These are phyloP conservation scores for Globisporangium echinulatum DNA, from an alignment of 352 stramenopile species.

Conservation along the genomic window DNA sequence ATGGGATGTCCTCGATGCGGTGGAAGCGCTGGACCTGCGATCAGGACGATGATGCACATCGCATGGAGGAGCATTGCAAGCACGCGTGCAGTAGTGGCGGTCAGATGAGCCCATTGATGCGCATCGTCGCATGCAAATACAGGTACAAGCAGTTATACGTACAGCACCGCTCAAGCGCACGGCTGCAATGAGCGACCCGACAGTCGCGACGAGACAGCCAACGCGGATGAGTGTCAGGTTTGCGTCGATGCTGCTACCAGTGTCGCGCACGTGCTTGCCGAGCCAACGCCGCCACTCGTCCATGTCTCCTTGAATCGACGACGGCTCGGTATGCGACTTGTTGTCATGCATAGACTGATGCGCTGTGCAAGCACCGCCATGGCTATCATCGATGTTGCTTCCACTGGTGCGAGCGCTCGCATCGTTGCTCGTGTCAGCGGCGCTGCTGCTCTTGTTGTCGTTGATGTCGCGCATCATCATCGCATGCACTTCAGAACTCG, in stretches of 20 bases:
- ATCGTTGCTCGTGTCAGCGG: neutral
- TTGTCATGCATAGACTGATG: neutral
- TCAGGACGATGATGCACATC: too few relatives aligned
- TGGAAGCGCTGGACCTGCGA: slow-evolving; percentile 42
- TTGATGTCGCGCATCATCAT: too few relatives aligned
- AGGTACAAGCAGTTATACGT: neutral
- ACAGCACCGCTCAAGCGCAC: slow-evolving; percentile 57
- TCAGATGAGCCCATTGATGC: neutral
- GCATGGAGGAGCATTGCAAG: too few relatives aligned
- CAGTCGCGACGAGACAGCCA: slow-evolving; percentile 39
- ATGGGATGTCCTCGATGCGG: slow-evolving; percentile 51
- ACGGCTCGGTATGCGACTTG: neutral
- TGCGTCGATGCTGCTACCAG: slow-evolving; percentile 48
- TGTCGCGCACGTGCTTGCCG: slow-evolving; percentile 25
- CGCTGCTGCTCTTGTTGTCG: too few relatives aligned
- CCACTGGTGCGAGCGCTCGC: too few relatives aligned
- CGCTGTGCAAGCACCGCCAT: slow-evolving; percentile 1
- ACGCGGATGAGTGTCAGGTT: slow-evolving; percentile 65
- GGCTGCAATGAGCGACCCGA: slow-evolving; percentile 29
- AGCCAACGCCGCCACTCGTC: slow-evolving; percentile 21
- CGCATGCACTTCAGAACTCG: too few relatives aligned
- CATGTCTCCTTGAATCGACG: neutral
- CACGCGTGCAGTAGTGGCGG: too few relatives aligned
- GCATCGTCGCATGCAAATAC: neutral
- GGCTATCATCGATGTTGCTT: neutral